phyloP scores from a whole-genome alignment of 2,329 filamentous ascomycete genomes.

The Fusarium sp. region DNA sequence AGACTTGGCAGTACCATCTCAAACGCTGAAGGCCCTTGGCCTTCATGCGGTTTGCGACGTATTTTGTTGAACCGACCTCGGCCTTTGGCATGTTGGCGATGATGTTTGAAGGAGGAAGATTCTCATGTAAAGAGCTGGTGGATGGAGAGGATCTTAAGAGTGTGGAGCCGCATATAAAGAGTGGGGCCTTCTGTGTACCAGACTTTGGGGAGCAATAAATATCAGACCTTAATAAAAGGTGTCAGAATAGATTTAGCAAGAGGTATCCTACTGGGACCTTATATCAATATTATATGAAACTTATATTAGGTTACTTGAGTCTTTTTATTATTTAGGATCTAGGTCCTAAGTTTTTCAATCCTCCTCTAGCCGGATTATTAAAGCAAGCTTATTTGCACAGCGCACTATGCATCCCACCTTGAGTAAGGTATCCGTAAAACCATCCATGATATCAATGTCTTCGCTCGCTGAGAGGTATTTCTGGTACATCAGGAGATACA shows the following conservation, averaged over 20 bases:
- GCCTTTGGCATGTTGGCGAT: slow-evolving; percentile 80
- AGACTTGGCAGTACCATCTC: slow-evolving; percentile 90
- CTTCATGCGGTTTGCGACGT: slow-evolving; percentile 90
- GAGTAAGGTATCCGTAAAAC: not conserved
- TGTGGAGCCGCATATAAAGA: not conserved
- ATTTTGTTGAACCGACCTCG: slow-evolving; percentile 90
- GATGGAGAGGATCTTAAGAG: not conserved
- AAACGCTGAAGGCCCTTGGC: slow-evolving; percentile 79
- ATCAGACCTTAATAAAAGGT: not conserved
- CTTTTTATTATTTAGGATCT: not conserved
- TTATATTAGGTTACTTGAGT: not conserved
- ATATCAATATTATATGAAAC: not conserved
- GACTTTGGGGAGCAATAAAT: not conserved
- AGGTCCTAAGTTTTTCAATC: not conserved
- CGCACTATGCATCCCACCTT: not conserved
- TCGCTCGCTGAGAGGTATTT: not conserved
- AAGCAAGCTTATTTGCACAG: not conserved
- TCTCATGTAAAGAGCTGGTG: not conserved
- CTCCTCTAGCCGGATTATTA: not conserved
- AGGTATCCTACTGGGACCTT: no score
- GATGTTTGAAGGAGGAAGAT: slow-evolving; percentile 13
- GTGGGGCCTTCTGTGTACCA: not conserved
- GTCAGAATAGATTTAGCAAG: not conserved
- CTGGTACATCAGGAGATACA: not conserved
- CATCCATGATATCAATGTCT: not conserved